Evolutionary conservation across 305 asterid species (phyloP), one percentile per base, ranked within the genome.

Genomic region (Solanum hybrid): DNA sequence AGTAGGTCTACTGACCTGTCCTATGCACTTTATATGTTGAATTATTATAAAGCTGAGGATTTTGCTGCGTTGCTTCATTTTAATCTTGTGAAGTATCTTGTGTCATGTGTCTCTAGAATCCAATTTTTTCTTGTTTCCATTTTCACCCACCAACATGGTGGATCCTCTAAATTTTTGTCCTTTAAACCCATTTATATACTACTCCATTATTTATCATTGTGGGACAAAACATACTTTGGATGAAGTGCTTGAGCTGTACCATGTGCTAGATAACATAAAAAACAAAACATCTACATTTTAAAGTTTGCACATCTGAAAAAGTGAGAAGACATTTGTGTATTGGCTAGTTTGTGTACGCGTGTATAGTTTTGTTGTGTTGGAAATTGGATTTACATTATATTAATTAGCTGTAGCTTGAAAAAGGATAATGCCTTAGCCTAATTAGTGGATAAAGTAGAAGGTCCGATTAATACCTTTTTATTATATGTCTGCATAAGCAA

Each of bases 211-310:
- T 33, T 6, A 57, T 85, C 88, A 57, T 86, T 77, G 86, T 80
- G 29, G 86, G 90, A 78, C 34, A 35, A 46, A 18, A 64, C 33
- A 36, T 83, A 86, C 82, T 77, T 91, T 35, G 89, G 64, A 86
- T 85, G 90, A 90, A 90, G 92, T 89, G 89, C 88, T 89, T 91
- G 95, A 94, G 95, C 93, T 92, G 96, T 94, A 86, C 93, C 95
- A 94, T 93, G 96, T 94, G 95, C 93, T 69, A 33, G 34, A 11
- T 26, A 74, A 90, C 36, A 73, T 88, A 6, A 69, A 89, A 90
- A 89, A 67, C 86, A 73, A 46, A 86, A 83, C 87, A 90, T 89
- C 33, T 69, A 20, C 69, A 64, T 69, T 89, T 86, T 79, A 78
- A 89, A 76, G 81, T 69, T 89, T 86, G 86, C 86, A 85, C 69